phyloP scores from a whole-genome alignment of 108 stramenopile species.

The Aureococcus anophagefferens region DNA sequence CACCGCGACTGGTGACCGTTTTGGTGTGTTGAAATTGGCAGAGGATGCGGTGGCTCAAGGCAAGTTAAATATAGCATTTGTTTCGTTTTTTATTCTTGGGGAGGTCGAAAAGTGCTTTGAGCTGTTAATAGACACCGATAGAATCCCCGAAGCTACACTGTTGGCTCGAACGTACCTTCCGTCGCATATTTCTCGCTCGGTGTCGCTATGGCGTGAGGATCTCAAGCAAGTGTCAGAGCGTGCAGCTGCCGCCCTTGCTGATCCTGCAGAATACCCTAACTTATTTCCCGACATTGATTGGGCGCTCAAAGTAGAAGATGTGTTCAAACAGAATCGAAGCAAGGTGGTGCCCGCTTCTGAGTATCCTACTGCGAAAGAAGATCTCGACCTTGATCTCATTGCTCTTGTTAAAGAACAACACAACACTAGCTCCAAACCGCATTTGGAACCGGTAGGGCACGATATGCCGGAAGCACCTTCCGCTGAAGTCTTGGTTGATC shows the following conservation, averaged over 20 bases:
- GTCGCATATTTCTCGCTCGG: conserved; percentile 72
- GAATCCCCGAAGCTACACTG: conserved; percentile 93
- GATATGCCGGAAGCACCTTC: too few relatives aligned
- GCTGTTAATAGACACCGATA: conserved; percentile 69
- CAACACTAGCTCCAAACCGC: too few relatives aligned
- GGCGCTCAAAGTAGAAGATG: conserved; percentile 79
- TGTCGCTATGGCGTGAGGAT: conserved; percentile 83
- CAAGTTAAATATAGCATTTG: conserved; percentile 88
- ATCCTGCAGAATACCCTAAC: conserved; percentile 68
- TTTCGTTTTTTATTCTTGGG: conserved; percentile 74
- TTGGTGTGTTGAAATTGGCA: conserved; percentile 77
- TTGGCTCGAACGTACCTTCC: conserved; percentile 95
- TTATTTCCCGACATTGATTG: conserved; percentile 77
- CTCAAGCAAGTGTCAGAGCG: conserved; percentile 67
- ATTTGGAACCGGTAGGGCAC: too few relatives aligned
- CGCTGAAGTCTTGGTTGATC: too few relatives aligned
- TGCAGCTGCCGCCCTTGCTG: conserved; percentile 78
- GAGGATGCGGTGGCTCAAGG: conserved; percentile 59
- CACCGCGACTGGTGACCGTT: conserved; percentile 82
- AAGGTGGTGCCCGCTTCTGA: conserved; percentile 58
- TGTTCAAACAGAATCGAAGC: conserved; percentile 66
- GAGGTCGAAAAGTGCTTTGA: conserved; percentile 84
- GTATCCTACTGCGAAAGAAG: conserved; percentile 72
- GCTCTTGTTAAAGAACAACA: conserved; percentile 48
- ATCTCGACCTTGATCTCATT: conserved; percentile 76